Base-by-base conservation (phyloP, 768 basidiomycete genomes). In the Mycena alexandri region DNA sequence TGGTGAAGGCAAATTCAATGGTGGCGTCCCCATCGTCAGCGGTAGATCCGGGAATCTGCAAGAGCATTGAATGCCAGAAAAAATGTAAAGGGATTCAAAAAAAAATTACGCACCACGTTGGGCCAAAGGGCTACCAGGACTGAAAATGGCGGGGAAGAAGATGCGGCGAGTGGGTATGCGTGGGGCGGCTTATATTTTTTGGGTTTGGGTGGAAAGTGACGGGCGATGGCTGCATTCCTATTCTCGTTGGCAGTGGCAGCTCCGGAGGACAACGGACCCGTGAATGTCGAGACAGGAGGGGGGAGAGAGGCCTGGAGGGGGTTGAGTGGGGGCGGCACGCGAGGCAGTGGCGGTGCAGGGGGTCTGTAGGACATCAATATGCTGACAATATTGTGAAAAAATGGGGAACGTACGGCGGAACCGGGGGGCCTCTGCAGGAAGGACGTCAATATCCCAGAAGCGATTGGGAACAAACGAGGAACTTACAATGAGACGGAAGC, bases 61-160 rank as follows among this genome's bases (percentile, higher is more conserved):
- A 16, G 5, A 5, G 29, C 24, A 12, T 48, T 5, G 24, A 11
- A 36, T n/a, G n/a, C n/a, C n/a, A 36, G 34, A 36, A 56, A 8
- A 3, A 29, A n/a, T 43, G 41, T 3, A 41, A 42, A 5, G 24
- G 2, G 7, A 24, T 6, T 24, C 3, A 42, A 43, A n/a, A 55
- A 38, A 41, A 38, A 19, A 17, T n/a, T n/a, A 41, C 54, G 13
- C 17, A 55, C 54, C 16, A 55, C 41, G 38, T 55, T 55, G 5
- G 59, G 59, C 59, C 48, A 50, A n/a, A 61, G 24, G 6, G 34
- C 36, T 0, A 61, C 19, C 21, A 61, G 12, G 48, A 50, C 47
- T 17, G 38, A n/a, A 42, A n/a, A 36, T 19, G 59, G 14, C 21
- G 48, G 1, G 5, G 21, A 24, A 4, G 22, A 16, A 13, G 47